Evolutionary conservation across 1,284 basidiomycete species (phyloP).

Genomic region (Pholiota adiposa): DNA sequence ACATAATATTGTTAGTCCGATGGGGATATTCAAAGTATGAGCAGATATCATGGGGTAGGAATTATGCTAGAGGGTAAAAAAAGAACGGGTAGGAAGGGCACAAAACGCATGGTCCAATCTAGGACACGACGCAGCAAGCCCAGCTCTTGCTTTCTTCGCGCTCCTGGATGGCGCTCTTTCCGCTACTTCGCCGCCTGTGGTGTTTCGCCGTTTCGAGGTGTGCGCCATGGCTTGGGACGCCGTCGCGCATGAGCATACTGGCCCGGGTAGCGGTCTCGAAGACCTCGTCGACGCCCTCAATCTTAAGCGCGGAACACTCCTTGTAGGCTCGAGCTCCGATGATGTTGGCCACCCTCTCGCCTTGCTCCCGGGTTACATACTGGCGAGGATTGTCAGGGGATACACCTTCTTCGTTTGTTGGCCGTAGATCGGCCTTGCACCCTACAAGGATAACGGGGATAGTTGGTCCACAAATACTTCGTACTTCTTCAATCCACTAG

Average conservation of each 20-base stretch:
- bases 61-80: slow-evolving; percentile 16
- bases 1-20: slow-evolving; percentile 23
- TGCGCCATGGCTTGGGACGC: slow-evolving; percentile 57
- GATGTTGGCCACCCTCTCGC: slow-evolving; percentile 74
- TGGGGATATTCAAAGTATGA: slow-evolving; percentile 17
- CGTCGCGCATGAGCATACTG: slow-evolving; percentile 92
- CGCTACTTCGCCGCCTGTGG: slow-evolving; percentile 52
- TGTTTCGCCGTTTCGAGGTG: slow-evolving; percentile 47
- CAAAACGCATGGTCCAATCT: slow-evolving; percentile 15
- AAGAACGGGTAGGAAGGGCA: background rate
- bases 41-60: slow-evolving; percentile 17
- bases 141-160: slow-evolving; percentile 49
- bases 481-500: slow-evolving; percentile 97
- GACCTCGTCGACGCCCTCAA: slow-evolving; percentile 93
- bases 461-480: slow-evolving; percentile 84
- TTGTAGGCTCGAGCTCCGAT: slow-evolving; percentile 93
- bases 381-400: slow-evolving; percentile 46
- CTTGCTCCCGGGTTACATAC: slow-evolving; percentile 75
- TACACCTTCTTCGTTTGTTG: slow-evolving; percentile 43
- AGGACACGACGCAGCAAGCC: slow-evolving; percentile 68
- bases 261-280: slow-evolving; percentile 94
- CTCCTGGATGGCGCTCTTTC: slow-evolving; percentile 47
- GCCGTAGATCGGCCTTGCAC: slow-evolving; percentile 86
- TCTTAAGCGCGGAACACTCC: slow-evolving; percentile 90
- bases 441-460: slow-evolving; percentile 87